Evolutionary conservation across 2,329 filamentous ascomycete species (phyloP), one percentile per base, ranked within the genome.

Genomic region (Microdochium bolleyi): DNA sequence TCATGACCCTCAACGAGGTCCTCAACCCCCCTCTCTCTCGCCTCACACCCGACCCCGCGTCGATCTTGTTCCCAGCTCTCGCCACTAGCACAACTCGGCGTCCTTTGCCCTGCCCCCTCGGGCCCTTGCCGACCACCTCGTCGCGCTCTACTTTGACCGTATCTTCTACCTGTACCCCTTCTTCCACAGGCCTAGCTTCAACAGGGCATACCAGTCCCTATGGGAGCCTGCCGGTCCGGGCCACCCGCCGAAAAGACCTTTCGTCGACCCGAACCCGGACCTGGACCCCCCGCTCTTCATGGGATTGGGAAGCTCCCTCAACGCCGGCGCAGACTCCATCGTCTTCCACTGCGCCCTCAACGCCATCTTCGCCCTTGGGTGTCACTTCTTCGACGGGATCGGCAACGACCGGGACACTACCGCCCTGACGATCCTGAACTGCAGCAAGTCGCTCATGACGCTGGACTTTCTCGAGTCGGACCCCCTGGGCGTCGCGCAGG

Each of bases 111-210:
- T 75, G 0, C 73, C 73, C 0, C 70, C 73, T 1, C 67, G 73
- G 1, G 54, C 62, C 2, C 53, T 75, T 7, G 70, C 70, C 34
- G 72, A 76, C 55, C 66, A 72, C 37, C 61, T 75, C 1, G 41
- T 75, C 2, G 55, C 65, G 3, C 62, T 64, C 16, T 76, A 69
- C 51, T 74, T 67, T 55, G 58, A 69, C 14, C 57, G 64, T 9
- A 61, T 75, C 1, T 70, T 69, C 54, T 72, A 67, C 56, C 60
- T 75, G 10, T 75, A 74, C 51, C 73, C 74, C 0, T 70, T 74
- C 52, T 70, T 76, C 51, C 67, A 75, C 57, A 63, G 67, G 3
- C 62, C 64, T 0, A 65, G 65, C n/a, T 76, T 77, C 49, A 60
- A 71, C 51, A 55, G 57, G 19, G 69, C 68, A 1, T 74, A 74